These are phyloP conservation scores for Lyophyllum atratum DNA, from an alignment of 768 basidiomycete genomes.

Conservation along the genomic window DNA sequence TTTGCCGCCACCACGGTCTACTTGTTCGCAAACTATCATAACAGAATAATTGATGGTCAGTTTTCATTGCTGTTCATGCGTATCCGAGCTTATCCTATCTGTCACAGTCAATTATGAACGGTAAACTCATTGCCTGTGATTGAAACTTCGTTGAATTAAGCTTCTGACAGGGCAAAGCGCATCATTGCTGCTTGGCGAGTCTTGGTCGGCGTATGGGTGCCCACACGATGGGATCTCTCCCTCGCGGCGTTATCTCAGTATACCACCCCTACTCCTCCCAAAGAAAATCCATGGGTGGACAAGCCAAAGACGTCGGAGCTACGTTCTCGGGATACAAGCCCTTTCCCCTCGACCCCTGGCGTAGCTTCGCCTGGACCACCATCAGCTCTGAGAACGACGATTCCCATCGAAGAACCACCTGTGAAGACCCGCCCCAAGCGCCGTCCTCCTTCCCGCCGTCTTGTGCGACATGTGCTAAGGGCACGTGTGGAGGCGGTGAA, in stretches of 20 bases:
- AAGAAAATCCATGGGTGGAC: constrained; percentile 74
- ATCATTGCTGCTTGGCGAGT: constrained; percentile 94
- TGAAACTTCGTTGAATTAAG: not conserved
- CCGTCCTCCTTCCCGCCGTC: constrained; percentile 74
- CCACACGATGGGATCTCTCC: constrained; percentile 80
- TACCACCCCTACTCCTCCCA: constrained; percentile 63
- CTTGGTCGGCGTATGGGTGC: constrained; percentile 93
- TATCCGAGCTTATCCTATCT: constrained; percentile 16
- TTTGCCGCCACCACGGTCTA: constrained; percentile 71
- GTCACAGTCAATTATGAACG: constrained; percentile 71
- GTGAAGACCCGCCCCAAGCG: constrained; percentile 37
- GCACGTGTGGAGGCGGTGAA: constrained; percentile 83
- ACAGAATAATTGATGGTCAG: constrained; percentile 81
- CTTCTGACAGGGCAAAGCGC: constrained; percentile 74
- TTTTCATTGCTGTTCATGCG: constrained; percentile 3
- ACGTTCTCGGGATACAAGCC: constrained; percentile 15
- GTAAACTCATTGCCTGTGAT: constrained; percentile 42
- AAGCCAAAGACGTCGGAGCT: constrained; percentile 34
- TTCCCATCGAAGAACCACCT: constrained; percentile 40
- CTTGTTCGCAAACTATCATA: constrained; percentile 84
- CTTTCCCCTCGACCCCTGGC: constrained; percentile 20
- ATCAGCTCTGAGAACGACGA: constrained; percentile 10
- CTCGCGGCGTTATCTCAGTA: constrained; percentile 73
- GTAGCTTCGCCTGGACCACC: constrained; percentile 16
- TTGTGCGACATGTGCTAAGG: constrained; percentile 87